phyloP scores from a whole-genome alignment of 177 flowering plant species.

The Tripterygium wilfordii region DNA sequence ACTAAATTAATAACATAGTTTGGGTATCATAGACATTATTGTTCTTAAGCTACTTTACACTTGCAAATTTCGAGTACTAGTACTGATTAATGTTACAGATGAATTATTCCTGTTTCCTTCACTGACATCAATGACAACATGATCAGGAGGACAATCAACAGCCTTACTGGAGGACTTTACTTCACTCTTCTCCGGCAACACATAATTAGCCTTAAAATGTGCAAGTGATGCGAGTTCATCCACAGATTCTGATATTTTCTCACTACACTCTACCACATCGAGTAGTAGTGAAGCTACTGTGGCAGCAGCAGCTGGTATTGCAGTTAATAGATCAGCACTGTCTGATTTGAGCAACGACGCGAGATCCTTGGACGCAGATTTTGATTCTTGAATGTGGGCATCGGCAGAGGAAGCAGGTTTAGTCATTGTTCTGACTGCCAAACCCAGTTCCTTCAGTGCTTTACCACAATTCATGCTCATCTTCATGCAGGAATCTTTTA shows the following conservation, averaged over 20 bases:
- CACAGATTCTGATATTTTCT: slow-evolving; percentile 34
- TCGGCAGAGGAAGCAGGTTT: slow-evolving; percentile 14
- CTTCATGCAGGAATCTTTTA: slow-evolving; percentile 30
- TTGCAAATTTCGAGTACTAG: too few species aligned
- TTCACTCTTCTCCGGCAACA: slow-evolving; percentile 4
- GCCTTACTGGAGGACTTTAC: background rate
- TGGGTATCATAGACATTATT: too few species aligned
- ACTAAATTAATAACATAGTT: too few species aligned
- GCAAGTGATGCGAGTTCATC: slow-evolving; percentile 37
- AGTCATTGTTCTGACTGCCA: slow-evolving; percentile 27
- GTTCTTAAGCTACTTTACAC: too few species aligned
- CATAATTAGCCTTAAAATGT: slow-evolving; percentile 24
- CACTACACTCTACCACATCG: slow-evolving; percentile 33
- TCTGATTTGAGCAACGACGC: slow-evolving; percentile 24
- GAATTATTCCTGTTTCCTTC: too few species aligned
- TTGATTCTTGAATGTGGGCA: slow-evolving; percentile 18
- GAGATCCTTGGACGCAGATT: slow-evolving; percentile 25
- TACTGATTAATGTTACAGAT: too few species aligned
- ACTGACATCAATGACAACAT: too few species aligned
- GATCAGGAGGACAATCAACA: background rate
- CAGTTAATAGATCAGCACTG: slow-evolving; percentile 13
- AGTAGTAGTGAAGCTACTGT: slow-evolving; percentile 41
- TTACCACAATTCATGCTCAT: slow-evolving; percentile 39
- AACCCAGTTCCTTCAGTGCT: slow-evolving; percentile 32
- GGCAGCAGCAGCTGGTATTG: slow-evolving; percentile 25